Percentiles rank a stretch among this genome's conserved stretches.
Conservation (phyloP, 768 basidiomycete species). For the Leccinum rimulosum region DNA sequence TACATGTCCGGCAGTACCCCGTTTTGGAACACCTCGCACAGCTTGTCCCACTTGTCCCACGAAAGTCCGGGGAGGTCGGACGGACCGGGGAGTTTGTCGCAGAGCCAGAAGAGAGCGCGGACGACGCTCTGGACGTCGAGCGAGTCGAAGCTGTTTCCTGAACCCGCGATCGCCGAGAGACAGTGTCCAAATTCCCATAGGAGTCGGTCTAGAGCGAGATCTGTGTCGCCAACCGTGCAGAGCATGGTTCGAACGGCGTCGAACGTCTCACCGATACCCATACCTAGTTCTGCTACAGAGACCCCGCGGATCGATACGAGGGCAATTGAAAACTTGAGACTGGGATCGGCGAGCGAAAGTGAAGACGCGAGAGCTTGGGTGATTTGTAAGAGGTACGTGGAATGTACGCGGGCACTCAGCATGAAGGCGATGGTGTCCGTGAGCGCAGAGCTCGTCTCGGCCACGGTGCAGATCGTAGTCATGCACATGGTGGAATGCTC, state of each 20-base stretch:
- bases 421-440: slow-evolving; percentile 42
- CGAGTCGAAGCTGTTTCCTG: slow-evolving; percentile 21
- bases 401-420: slow-evolving; percentile 48
- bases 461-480: slow-evolving; percentile 38
- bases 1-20: slow-evolving; percentile 28
- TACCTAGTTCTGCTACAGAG: slow-evolving; percentile 21
- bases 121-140: slow-evolving; percentile 41
- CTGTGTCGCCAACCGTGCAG: slow-evolving; percentile 22
- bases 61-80: slow-evolving; percentile 51
- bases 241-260: slow-evolving; percentile 25
- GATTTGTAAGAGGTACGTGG: slow-evolving; percentile 44
- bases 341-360: slow-evolving; percentile 22
- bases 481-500: slow-evolving; percentile 43
- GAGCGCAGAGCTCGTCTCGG: slow-evolving; percentile 44
- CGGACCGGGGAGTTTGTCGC: slow-evolving; percentile 41
- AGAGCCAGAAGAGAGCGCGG: slow-evolving; percentile 56
- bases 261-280: slow-evolving; percentile 25
- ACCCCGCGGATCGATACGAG: slow-evolving; percentile 32
- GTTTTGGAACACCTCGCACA: slow-evolving; percentile 41
- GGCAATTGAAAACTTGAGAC: slow-evolving; percentile 35
- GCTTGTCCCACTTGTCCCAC: slow-evolving; percentile 41
- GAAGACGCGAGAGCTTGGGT: slow-evolving; percentile 30
- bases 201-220: slow-evolving; percentile 25
- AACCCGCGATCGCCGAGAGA: slow-evolving; percentile 30
- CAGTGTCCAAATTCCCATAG: slow-evolving; percentile 39